Conservation (phyloP, 805 yeast species). For the Naumovozyma baii region DNA sequence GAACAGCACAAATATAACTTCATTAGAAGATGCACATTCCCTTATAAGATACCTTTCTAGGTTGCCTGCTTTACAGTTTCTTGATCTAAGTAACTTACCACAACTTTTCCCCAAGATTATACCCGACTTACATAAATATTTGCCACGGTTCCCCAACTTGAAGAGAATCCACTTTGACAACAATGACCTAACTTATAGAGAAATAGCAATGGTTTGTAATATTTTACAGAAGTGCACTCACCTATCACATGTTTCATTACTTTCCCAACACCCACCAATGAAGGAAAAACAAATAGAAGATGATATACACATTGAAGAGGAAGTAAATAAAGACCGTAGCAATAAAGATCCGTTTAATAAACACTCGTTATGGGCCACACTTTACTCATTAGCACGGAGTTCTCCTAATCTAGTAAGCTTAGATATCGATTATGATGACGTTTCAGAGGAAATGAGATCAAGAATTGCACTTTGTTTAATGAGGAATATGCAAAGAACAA, state of each 20-base stretch:
- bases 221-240: conserved; percentile 58
- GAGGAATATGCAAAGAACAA: conserved; percentile 66
- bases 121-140: conserved; percentile 46
- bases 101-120: conserved; percentile 54
- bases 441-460: conserved; percentile 56
- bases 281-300: neutral
- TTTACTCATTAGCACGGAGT: conserved; percentile 60
- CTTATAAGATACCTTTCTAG: conserved; percentile 43
- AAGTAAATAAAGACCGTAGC: neutral
- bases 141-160: conserved; percentile 61
- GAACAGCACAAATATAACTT: conserved; percentile 50
- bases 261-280: conserved; percentile 37
- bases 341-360: conserved; percentile 29
- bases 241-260: conserved; percentile 58
- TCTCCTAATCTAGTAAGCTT: conserved; percentile 56
- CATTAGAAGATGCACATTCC: conserved; percentile 41
- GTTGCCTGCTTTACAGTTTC: conserved; percentile 51
- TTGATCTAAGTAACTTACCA: conserved; percentile 68
- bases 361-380: conserved; percentile 49
- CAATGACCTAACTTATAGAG: conserved; percentile 47
- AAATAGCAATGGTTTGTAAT: conserved; percentile 53
- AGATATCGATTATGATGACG: conserved; percentile 53
- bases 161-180: conserved; percentile 63
- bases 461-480: conserved; percentile 70
- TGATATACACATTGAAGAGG: neutral